phyloP scores from a whole-genome alignment of 2,329 filamentous ascomycete species.

The Nemania abortiva region DNA sequence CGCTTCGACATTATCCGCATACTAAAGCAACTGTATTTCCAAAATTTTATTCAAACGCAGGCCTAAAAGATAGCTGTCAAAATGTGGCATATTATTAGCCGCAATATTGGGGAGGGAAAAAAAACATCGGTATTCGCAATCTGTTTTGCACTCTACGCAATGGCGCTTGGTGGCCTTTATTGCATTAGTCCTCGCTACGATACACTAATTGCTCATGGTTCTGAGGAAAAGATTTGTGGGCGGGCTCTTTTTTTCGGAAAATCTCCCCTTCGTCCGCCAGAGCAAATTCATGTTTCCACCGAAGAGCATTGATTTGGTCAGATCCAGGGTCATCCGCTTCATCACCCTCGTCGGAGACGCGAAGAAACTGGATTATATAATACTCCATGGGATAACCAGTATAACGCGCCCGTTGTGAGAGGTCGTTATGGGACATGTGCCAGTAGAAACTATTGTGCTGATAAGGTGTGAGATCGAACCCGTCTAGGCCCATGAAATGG shows the following conservation, averaged over 20 bases:
- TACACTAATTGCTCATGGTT: too few relatives aligned
- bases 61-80: too few relatives aligned
- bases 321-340: background rate
- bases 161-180: too few relatives aligned
- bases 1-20: too few relatives aligned
- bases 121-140: too few relatives aligned
- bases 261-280: background rate
- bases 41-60: too few relatives aligned
- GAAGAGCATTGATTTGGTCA: background rate
- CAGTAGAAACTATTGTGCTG: slow-evolving; percentile 4
- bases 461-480: background rate
- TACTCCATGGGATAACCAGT: background rate
- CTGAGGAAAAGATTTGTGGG: too few relatives aligned
- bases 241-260: background rate
- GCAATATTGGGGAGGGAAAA: too few relatives aligned
- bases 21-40: too few relatives aligned
- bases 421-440: background rate
- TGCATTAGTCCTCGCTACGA: too few relatives aligned
- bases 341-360: background rate
- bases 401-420: background rate
- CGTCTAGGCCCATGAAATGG: background rate
- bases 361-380: background rate
- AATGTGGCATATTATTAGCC: too few relatives aligned
- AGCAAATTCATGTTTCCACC: slow-evolving; percentile 1
- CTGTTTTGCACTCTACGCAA: too few relatives aligned